Base-by-base conservation (phyloP, 2,329 filamentous ascomycete genomes). In the Clathrospora elynae region DNA sequence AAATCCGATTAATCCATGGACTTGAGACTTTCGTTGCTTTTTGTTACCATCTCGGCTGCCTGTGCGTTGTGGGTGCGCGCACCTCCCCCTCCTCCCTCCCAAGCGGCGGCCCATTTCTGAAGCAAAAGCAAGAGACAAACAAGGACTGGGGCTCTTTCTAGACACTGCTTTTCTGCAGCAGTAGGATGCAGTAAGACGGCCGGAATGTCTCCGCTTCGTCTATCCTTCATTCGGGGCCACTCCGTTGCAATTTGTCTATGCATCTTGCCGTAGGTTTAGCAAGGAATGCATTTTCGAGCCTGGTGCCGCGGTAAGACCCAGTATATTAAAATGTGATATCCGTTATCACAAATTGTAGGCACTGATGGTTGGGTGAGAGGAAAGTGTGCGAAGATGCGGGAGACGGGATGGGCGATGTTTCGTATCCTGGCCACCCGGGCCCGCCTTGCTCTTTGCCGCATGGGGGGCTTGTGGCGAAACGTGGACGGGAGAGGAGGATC, bases 1-100 rank as follows among this genome's bases (percentile, higher is more conserved):
- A n/a, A n/a, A n/a, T n/a, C n/a, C n/a, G n/a, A n/a, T n/a, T n/a
- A n/a, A 29, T 29, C 42, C 42, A 26, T 22, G 14, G 36, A 16
- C 20, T 26, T 24, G 42, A 32, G 35, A 40, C 36, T 11, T 17
- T 28, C 23, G 23, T 42, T 42, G 41, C 25, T 37, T 46, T 46
- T 22, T 45, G n/a, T 29, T 28, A 20, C 25, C 26, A 12, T 32
- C 17, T 39, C 19, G 26, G 32, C 36, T 28, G 23, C 26, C 23
- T 39, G 34, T 25, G 23, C 22, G 23, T n/a, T 9, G 34, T 24
- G 34, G 34, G 23, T 35, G 19, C 22, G n/a, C n/a, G n/a, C n/a
- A n/a, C n/a, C n/a, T n/a, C n/a, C n/a, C n/a, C n/a, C n/a, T n/a
- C n/a, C n/a, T n/a, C n/a, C n/a, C n/a, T n/a, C n/a, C n/a, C n/a